Conservation (phyloP, 768 basidiomycete genomes). For the Leccinum subgranulosum region DNA sequence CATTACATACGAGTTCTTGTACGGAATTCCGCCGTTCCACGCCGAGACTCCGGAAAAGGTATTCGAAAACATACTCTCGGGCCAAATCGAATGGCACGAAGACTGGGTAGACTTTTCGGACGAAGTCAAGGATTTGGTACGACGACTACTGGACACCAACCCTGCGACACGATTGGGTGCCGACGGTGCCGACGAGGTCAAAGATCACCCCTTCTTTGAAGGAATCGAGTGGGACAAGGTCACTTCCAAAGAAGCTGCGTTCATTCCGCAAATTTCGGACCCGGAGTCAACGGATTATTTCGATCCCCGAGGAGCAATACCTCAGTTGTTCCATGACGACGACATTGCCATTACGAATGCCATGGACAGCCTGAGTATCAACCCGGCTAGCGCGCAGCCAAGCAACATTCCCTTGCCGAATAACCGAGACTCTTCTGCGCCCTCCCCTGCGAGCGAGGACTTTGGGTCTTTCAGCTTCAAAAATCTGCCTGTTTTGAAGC, state of each 20-base stretch:
- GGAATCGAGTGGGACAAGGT: conserved; percentile 94
- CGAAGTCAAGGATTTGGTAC: conserved; percentile 90
- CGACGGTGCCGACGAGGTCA: conserved; percentile 89
- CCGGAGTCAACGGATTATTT: conserved; percentile 99
- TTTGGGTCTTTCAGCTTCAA: conserved; percentile 99
- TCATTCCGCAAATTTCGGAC: conserved; percentile 93
- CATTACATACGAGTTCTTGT: conserved; percentile 97
- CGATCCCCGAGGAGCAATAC: conserved; percentile 90
- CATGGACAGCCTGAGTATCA: conserved; percentile 40
- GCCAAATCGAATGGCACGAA: conserved; percentile 94
- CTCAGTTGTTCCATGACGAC: conserved; percentile 90
- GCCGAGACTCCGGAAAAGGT: conserved; percentile 96
- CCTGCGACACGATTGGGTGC: conserved; percentile 78
- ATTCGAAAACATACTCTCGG: conserved; percentile 96
- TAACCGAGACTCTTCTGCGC: conserved; percentile 37
- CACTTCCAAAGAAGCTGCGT: conserved; percentile 83
- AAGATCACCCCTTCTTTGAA: conserved; percentile 84
- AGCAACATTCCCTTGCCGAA: conserved; percentile 29
- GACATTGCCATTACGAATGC: conserved; percentile 57
- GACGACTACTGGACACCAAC: conserved; percentile 77
- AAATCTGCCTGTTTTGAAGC: conserved; percentile 92
- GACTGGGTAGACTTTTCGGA: conserved; percentile 84
- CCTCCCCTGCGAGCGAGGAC: conserved; percentile 73
- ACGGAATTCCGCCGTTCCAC: conserved; percentile 96
- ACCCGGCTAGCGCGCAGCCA: conserved; percentile 17